phyloP scores from a whole-genome alignment of 2,329 filamentous ascomycete genomes.

The Scedosporium boydii region DNA sequence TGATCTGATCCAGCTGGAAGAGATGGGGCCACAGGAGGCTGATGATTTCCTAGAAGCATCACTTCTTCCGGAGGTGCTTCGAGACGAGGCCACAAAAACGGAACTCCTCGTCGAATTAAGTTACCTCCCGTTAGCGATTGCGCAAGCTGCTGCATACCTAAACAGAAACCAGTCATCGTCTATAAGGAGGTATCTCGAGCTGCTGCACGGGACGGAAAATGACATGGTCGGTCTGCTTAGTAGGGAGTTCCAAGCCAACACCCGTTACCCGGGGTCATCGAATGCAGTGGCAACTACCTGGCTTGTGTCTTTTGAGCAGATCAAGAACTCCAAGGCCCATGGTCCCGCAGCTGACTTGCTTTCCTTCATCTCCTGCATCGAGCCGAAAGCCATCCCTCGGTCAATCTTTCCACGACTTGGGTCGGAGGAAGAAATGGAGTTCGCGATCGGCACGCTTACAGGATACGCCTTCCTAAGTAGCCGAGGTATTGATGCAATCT shows the following conservation, averaged over 20 bases:
- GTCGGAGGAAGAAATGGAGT: slow-evolving; percentile 7
- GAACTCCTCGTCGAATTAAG: background rate
- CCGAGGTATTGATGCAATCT: slow-evolving; percentile 11
- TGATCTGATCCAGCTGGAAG: background rate
- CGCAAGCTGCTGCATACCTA: slow-evolving; percentile 11
- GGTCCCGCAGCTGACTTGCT: slow-evolving; percentile 21
- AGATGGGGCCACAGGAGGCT: background rate
- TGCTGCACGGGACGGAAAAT: slow-evolving; percentile 13
- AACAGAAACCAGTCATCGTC: background rate
- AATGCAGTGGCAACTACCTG: slow-evolving; percentile 24
- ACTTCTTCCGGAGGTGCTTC: background rate
- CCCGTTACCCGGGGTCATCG: slow-evolving; percentile 17
- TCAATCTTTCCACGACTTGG: slow-evolving; percentile 17
- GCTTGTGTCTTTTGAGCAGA: slow-evolving; percentile 29
- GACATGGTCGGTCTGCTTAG: slow-evolving; percentile 19
- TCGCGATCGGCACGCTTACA: slow-evolving; percentile 17
- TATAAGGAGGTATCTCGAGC: background rate
- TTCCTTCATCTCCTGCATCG: slow-evolving; percentile 26
- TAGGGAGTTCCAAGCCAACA: slow-evolving; percentile 22
- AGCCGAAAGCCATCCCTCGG: slow-evolving; percentile 24
- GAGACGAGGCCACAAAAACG: background rate
- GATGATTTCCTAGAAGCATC: background rate
- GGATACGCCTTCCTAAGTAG: slow-evolving; percentile 16
- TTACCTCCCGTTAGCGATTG: slow-evolving; percentile 11
- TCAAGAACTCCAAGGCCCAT: slow-evolving; percentile 15